A percentile compares a stretch with the other conserved stretches of the same genome.
phyloP scores from a whole-genome alignment of 306 rosid species.

The Dalbergia cochinchinensis region DNA sequence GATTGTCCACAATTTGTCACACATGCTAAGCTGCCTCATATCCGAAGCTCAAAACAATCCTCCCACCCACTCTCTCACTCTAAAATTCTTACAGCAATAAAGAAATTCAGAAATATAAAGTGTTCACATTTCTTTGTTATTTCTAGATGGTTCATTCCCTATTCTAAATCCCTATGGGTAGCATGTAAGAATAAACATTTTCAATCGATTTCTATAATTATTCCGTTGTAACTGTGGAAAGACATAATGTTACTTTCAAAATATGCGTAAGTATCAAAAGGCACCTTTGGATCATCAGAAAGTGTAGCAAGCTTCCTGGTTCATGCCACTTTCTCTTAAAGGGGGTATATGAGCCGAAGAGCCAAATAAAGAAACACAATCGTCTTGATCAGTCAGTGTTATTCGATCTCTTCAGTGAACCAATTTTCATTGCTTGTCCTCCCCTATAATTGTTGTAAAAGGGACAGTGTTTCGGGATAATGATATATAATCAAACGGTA shows the following conservation, averaged over 20 bases:
- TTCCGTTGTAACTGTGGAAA: not conserved
- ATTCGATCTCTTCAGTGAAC: constrained; percentile 12
- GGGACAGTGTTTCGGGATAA: not conserved
- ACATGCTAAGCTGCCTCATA: constrained; percentile 42
- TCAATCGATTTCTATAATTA: not conserved
- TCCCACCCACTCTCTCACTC: constrained; percentile 20
- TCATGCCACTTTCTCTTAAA: constrained; percentile 29
- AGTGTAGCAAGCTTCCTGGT: constrained; percentile 32
- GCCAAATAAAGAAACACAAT: constrained; percentile 18
- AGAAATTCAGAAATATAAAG: constrained; percentile 30
- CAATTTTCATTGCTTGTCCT: constrained; percentile 12
- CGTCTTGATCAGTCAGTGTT: constrained; percentile 16
- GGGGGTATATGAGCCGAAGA: constrained; percentile 29
- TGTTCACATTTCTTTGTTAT: no score
- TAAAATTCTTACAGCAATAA: constrained; percentile 28
- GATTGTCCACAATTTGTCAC: constrained; percentile 45
- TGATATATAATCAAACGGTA: constrained; percentile 14
- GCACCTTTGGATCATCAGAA: constrained; percentile 47
- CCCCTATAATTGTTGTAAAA: not conserved
- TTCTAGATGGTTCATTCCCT: constrained; percentile 21
- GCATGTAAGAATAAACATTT: constrained; percentile 31
- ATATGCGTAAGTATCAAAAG: constrained; percentile 12
- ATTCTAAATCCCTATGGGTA: not conserved
- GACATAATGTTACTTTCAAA: constrained; percentile 30
- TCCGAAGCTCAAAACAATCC: constrained; percentile 51